Evolutionary conservation across 2,329 filamentous ascomycete species (phyloP), one percentile per base, ranked within the genome.

Genomic region (Penicillium polonicum): DNA sequence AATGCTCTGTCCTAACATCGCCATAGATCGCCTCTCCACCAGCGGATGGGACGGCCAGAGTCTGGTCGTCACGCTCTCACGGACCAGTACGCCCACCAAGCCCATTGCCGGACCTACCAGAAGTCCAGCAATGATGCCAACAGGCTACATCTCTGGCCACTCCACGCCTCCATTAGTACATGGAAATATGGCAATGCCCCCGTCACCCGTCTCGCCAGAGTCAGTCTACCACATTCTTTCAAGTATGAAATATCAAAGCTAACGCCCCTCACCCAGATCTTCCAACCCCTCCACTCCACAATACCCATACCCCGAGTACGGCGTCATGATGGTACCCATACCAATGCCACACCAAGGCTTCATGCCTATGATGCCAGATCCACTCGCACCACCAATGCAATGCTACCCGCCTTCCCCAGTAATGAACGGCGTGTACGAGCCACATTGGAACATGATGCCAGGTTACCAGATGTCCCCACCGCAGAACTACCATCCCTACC

Each of bases 31-130:
- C 50, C 63, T 78, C 42, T 76, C 75, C 31, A 72, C 74, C 31
- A 75, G 70, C 53, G 76, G 76, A 45, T 78, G 76, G 76, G 74
- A 78, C 42, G 76, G 76, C 23, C 74, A 76, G 53, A 75, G 73
- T 52, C 60, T 78, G 53, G 74, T 76, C 6, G 75, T 78, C 36
- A 78, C 75, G 17, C 62, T 78, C 49, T 72, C 75, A 33, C 70
- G 73, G 43, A 76, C 74, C 46, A 73, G 68, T 54, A 68, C 74
- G 19, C 76, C 76, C 12, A 78, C 75, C 6, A 68, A 67, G 45
- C 75, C 75, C 4, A 75, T 78, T 58, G 75, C 76, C 29, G 76
- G 76, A 0, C 76, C 76, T 51, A 77, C 75, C 4, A 74, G 70
- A 61, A 76, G 75, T 49, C 73, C 72, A 33, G 66, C 68, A 17